These are phyloP conservation scores for Komagataella kurtzmanii DNA, from an alignment of 805 yeast genomes.

Conservation along the genomic window DNA sequence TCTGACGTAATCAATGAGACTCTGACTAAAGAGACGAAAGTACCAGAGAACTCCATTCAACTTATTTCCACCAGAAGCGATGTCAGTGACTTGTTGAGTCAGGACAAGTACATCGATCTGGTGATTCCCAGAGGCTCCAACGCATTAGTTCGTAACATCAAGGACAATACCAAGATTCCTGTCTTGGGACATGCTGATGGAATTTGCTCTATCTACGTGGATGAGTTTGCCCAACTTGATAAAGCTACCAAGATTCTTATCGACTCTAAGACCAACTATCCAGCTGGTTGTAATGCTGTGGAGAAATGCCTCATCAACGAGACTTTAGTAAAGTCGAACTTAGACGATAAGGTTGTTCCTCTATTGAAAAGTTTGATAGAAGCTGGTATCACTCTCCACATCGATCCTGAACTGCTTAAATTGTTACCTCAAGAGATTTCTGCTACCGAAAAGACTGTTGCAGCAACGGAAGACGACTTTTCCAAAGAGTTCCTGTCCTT, in stretches of 20 bases:
- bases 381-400: constrained; percentile 64
- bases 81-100: constrained; percentile 70
- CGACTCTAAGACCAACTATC: constrained; percentile 91
- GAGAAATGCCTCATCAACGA: constrained; percentile 69
- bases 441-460: constrained; percentile 18
- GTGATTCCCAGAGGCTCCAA: constrained; percentile 98
- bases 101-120: constrained; percentile 83
- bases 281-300: constrained; percentile 98
- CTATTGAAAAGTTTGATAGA: constrained; percentile 27
- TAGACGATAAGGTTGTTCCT: constrained; percentile 10
- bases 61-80: constrained; percentile 82
- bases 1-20: constrained; percentile 55
- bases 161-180: constrained; percentile 83
- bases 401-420: constrained; percentile 36
- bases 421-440: constrained; percentile 9
- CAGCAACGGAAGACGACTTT: constrained; percentile 57
- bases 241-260: constrained; percentile 68
- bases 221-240: constrained; percentile 58
- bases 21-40: constrained; percentile 41
- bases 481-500: constrained; percentile 73
- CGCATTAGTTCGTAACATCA: constrained; percentile 76
- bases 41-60: constrained; percentile 76
- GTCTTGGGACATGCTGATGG: constrained; percentile 99
- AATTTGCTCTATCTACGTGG: constrained; percentile 79
- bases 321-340: constrained; percentile 16